These are phyloP conservation scores for Chrysanthemum makinoi DNA, from an alignment of 129 eudicot species.

Conservation along the genomic window DNA sequence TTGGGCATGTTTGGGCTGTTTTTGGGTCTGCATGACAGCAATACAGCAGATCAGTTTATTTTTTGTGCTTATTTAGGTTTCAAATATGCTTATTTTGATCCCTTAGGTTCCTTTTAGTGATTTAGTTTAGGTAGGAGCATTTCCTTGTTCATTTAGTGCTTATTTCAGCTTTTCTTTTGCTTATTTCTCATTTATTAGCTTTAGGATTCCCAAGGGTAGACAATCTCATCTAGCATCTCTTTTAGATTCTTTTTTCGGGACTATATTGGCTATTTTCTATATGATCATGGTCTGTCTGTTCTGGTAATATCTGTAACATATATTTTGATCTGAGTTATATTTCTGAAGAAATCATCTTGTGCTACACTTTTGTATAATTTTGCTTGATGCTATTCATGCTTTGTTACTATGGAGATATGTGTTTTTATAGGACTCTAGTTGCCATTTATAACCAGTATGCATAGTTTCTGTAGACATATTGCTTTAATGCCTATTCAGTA, in stretches of 20 bases:
- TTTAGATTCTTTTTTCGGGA: not conserved
- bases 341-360: slow-evolving; percentile 8
- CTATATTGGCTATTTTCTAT: slow-evolving; percentile 9
- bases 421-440: not conserved
- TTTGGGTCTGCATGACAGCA: too few relatives aligned
- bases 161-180: too few relatives aligned
- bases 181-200: too few relatives aligned
- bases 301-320: slow-evolving; percentile 13
- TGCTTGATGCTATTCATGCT: slow-evolving; percentile 7
- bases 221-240: not conserved
- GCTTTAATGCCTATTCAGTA: not conserved
- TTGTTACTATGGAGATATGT: slow-evolving; percentile 9
- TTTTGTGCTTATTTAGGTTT: too few relatives aligned
- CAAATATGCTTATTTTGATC: too few relatives aligned
- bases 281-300: slow-evolving; percentile 8
- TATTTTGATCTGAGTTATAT: not conserved
- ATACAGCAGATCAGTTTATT: too few relatives aligned
- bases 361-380: not conserved
- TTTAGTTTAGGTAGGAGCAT: too few relatives aligned
- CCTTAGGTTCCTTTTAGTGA: too few relatives aligned
- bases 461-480: not conserved
- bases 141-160: too few relatives aligned
- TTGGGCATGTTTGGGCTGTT: too few relatives aligned
- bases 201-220: too few relatives aligned
- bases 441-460: not conserved